Base-by-base conservation (phyloP, 2,329 filamentous ascomycete species). In the Amylocarpus encephaloides region DNA sequence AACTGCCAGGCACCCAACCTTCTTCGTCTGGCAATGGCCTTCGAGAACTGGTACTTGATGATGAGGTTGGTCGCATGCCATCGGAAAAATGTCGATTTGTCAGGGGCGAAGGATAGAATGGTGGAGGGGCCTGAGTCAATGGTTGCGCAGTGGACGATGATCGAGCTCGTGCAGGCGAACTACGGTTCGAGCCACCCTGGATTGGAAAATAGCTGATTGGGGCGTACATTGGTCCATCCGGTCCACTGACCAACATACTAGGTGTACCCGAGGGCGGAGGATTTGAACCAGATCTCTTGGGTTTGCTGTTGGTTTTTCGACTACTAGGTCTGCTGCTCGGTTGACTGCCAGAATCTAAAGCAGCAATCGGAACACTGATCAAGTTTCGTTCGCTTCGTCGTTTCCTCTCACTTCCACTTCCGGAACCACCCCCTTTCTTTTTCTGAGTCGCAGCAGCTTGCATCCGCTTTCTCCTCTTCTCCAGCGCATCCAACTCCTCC, bases 401-500 rank as follows among this genome's bases (percentile, higher is more conserved):
- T 49, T 50, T 59, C 41, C 54, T 60, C 38, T 66, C 62, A 52
- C 60, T 61, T 15, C 57, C 57, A 36, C 57, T 55, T 53, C 33
- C 22, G 4, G 56, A 58, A 22, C 54, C 54, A 48, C 56, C 59
- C 35, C 50, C 59, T 43, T 60, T 61, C 32, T 53, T 48, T 30
- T 46, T 49, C 44, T 33, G 46, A 6, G 56, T 60, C 16, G 59
- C 58, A 30, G 56, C 58, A 36, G 60, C 56, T 46, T 65, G 57
- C 60, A 82, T 71, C 51, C 83, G 79, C 65, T 82, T 79, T 55
- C 78, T 72, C 61, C 78, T 75, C 55, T 82, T 79, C 64, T 92
- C 85, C 59, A 95, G 75, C 42, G 89, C 90, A 54, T 84, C 85
- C 60, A 95, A 73, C 67, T 96, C 91, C 48, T 86, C 82, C 62